Conservation (phyloP, 371 early-diverging fungal genomes). For the Circinella minor region DNA sequence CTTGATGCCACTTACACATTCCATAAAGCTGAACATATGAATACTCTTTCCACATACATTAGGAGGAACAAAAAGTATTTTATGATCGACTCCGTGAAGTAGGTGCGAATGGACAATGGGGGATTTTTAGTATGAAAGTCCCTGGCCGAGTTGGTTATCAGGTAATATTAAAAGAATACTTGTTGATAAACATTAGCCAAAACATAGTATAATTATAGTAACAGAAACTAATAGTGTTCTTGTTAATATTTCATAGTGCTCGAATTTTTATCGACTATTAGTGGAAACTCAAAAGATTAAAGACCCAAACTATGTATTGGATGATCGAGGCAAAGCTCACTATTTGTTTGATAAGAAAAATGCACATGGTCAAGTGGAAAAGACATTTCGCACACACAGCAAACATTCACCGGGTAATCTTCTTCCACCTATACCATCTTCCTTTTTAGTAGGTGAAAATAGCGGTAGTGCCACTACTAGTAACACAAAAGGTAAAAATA, state of each 20-base stretch:
- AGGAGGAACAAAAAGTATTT: conserved; percentile 81
- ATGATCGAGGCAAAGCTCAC: conserved; percentile 84
- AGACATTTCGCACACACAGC: conserved; percentile 71
- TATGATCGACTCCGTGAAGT: conserved; percentile 77
- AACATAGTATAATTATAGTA: not conserved
- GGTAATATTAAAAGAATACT: conserved; percentile 38
- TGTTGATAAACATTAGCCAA: not conserved
- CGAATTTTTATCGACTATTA: conserved; percentile 88
- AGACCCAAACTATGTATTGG: conserved; percentile 89
- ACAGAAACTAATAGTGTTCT: too few relatives aligned
- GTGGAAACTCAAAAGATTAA: conserved; percentile 81
- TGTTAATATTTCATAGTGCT: conserved; percentile 62
- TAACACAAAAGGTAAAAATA: conserved; percentile 6
- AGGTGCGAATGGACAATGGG: conserved; percentile 94
- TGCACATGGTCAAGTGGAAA: conserved; percentile 72
- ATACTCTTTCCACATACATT: conserved; percentile 11
- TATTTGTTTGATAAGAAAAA: conserved; percentile 85
- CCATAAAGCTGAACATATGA: not conserved
- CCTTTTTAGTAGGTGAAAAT: conserved; percentile 11
- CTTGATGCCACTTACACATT: not conserved
- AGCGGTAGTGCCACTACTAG: conserved; percentile 3
- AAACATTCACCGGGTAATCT: conserved; percentile 1
- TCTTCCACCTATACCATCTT: not conserved
- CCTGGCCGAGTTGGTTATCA: conserved; percentile 95
- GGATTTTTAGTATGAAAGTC: conserved; percentile 89